phyloP scores from a whole-genome alignment of 192 early-diverging fungal genomes.

The Backusella luteola region DNA sequence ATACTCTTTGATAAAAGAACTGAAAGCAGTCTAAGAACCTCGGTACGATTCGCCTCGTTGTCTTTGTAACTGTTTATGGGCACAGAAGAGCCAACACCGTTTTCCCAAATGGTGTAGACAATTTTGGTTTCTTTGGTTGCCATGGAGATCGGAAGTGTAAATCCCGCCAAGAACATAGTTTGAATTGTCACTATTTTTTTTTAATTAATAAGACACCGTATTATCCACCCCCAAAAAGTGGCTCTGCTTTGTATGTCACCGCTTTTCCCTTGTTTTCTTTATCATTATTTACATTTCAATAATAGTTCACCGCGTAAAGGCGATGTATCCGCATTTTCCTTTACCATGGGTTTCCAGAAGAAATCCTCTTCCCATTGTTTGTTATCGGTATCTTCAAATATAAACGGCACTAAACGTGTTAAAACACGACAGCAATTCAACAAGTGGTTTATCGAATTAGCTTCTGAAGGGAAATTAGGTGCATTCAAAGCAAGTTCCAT shows the following conservation, averaged over 20 bases:
- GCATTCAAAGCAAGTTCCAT: conserved; percentile 49
- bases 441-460: conserved; percentile 59
- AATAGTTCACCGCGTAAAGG: conserved; percentile 53
- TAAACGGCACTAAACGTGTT: conserved; percentile 81
- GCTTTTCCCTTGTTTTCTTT: neutral
- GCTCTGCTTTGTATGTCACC: neutral
- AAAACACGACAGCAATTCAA: conserved; percentile 83
- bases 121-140: conserved; percentile 39
- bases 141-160: conserved; percentile 61
- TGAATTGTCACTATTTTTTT: conserved; percentile 28
- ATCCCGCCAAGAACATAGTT: conserved; percentile 65
- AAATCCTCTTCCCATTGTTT: conserved; percentile 56
- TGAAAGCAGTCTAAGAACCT: conserved; percentile 74
- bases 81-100: conserved; percentile 71
- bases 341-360: conserved; percentile 57
- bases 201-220: neutral
- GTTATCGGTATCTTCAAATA: conserved; percentile 64
- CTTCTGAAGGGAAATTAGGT: conserved; percentile 48
- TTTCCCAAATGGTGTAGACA: conserved; percentile 74
- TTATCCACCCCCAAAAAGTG: neutral
- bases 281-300: conserved; percentile 34
- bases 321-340: neutral
- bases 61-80: conserved; percentile 68
- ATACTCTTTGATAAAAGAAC: conserved; percentile 79
- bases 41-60: conserved; percentile 70